Evolutionary conservation across 352 stramenopile species (phyloP), one percentile per base, ranked within the genome.

Genomic region (Phytophthora tubulina): DNA sequence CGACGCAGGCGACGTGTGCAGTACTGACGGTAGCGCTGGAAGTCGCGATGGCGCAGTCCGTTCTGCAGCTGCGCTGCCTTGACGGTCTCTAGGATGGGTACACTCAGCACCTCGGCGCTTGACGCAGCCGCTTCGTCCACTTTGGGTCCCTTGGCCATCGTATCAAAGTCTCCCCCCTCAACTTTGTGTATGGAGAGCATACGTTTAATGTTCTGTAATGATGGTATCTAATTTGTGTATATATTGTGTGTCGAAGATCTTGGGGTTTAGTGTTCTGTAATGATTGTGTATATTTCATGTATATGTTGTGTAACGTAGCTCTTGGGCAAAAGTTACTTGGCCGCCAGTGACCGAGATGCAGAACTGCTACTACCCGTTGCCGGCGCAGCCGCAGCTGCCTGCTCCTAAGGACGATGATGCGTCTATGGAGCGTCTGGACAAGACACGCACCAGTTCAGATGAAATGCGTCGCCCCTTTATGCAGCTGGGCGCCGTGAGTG

Each of bases 21-120:
- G 78, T 97, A 97, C 82, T 97, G 89, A 31, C 91, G 88, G 75
- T 98, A 98, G 35, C 91, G 90, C 76, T 93, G 86, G 78, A 97
- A 98, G 81, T 98, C 91, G 63, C 90, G 89, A 70, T 97, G 88
- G 55, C 90, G 85, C 70, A 98, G 72, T 3, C 92, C 92, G 55
- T 98, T 98, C 75, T 96, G 87, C 68, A 96, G 70, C 75, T 98
- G 92, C 73, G 86, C 86, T 54, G 88, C 87, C 82, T 96, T 96
- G 48, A 97, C 87, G 3, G 88, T 93, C 85, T 98, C 90, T 55
- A 96, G 57, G 69, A 96, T 86, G 49, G 79, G 81, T 10, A 86
- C 74, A 59, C 76, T 89, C 44, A 86, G 73, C 61, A 84, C 77
- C 39, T 86, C 78, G 13, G 54, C 64, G 42, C 45, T 72, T 9